Evolutionary conservation across 2,329 filamentous ascomycete genomes (phyloP), one percentile per base, ranked within the genome.

Genomic region (Corinectria fuckeliana): DNA sequence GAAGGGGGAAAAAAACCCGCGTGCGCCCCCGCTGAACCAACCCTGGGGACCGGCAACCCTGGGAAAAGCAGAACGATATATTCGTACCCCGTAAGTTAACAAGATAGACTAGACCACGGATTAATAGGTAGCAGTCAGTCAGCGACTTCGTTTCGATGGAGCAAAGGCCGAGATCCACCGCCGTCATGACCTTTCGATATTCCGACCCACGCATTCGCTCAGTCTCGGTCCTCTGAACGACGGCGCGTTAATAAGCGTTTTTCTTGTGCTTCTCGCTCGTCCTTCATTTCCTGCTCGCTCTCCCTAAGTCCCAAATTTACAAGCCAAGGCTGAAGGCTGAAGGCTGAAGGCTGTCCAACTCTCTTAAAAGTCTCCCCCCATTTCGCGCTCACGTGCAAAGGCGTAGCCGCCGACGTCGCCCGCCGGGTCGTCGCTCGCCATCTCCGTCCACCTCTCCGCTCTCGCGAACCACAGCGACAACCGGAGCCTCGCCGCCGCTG

Each of bases 351-450:
- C n/a, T 32, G 13, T 32, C 11, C 13, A 32, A 9, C 32, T 11
- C n/a, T n/a, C 32, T 34, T 30, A 26, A 39, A 11, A 14, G 14
- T 18, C 39, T n/a, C n/a, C 5, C 18, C 13, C 16, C 49, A 13
- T n/a, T 44, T 20, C 45, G 18, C 10, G 13, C 20, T 36, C 32
- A 44, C 38, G 20, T 45, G 34, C 25, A 14, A 47, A 18, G 13
- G 18, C 21, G 38, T 41, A 50, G 44, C 41, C 45, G 30, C 45
- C 47, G 30, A 52, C 45, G 21, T 50, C 50, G 41, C 58, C 60
- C 60, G n/a, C n/a, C 66, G 67, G 67, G 65, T 65, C 66, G 67
- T 69, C 66, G 67, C 60, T 56, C 53, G 42, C n/a, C 50, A 26
- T 47, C 32, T 61, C 32, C n/a, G n/a, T n/a, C n/a, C 6, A n/a